Evolutionary conservation across 116 monocot species (phyloP).

Genomic region (Thalassia testudinum): DNA sequence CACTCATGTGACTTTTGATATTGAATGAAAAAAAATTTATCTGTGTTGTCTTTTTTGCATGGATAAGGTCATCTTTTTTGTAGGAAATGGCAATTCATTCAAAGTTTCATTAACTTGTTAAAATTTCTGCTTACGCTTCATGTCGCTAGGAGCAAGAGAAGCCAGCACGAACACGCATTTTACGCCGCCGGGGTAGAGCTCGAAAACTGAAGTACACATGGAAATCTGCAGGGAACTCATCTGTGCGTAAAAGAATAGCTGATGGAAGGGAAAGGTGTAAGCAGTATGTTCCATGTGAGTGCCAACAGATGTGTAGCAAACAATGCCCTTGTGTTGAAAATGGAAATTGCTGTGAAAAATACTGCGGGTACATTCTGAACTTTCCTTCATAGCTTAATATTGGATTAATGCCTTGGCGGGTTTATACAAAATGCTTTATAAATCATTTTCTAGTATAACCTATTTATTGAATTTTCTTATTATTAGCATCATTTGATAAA

Average conservation of each 20-base stretch:
- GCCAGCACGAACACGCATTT: constrained; percentile 51
- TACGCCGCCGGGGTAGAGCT: constrained; percentile 54
- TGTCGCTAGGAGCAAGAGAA: constrained; percentile 45
- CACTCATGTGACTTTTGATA: too few relatives aligned
- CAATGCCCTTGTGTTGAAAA: constrained; percentile 78
- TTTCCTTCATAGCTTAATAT: neutral
- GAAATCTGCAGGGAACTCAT: constrained; percentile 91
- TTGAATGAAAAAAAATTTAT: too few relatives aligned
- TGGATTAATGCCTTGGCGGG: too few relatives aligned
- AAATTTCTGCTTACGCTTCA: too few relatives aligned
- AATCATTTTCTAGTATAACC: too few relatives aligned
- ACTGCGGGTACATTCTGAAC: constrained; percentile 58
- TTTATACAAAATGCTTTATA: too few relatives aligned
- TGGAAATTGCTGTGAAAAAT: constrained; percentile 96
- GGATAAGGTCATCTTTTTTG: too few relatives aligned
- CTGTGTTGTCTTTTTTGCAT: too few relatives aligned
- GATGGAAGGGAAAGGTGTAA: constrained; percentile 81
- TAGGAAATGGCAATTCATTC: too few relatives aligned
- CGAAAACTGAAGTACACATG: constrained; percentile 87
- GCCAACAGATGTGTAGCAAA: constrained; percentile 80
- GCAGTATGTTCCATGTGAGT: constrained; percentile 88
- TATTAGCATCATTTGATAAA: too few relatives aligned
- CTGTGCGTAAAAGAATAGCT: constrained; percentile 63
- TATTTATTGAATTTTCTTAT: too few relatives aligned
- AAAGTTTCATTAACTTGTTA: too few relatives aligned